A percentile compares a stretch with the other conserved stretches of the same genome.
phyloP scores from a whole-genome alignment of 495 filamentous ascomycete genomes.

The Podospora anserina region DNA sequence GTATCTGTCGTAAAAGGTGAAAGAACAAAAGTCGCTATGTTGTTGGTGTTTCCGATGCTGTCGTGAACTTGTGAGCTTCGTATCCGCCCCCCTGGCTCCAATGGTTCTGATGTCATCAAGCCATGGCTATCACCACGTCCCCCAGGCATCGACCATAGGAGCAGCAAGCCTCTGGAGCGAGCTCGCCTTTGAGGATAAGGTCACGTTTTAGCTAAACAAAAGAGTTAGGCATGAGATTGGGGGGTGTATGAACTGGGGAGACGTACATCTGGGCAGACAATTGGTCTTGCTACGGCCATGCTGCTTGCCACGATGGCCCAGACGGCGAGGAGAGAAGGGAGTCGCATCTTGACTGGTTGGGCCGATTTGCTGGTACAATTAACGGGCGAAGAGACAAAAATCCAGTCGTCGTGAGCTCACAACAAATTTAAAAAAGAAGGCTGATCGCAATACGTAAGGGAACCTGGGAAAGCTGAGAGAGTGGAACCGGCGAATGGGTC shows the following conservation, averaged over 20 bases:
- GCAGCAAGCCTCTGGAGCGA: constrained; percentile 48
- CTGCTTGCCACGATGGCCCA: constrained; percentile 18
- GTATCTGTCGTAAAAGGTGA: neutral
- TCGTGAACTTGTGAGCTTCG: neutral
- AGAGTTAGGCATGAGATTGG: constrained; percentile 10
- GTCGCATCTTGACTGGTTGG: neutral
- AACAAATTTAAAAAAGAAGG: neutral
- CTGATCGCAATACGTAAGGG: neutral
- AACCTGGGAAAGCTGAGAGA: neutral
- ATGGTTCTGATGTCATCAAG: constrained; percentile 10
- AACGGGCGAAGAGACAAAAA: neutral
- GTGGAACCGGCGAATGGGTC: neutral
- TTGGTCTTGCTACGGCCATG: constrained; percentile 28
- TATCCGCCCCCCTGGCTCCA: neutral
- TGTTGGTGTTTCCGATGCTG: neutral
- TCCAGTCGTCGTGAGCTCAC: neutral
- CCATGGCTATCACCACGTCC: constrained; percentile 45
- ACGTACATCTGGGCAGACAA: constrained; percentile 40
- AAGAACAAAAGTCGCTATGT: neutral
- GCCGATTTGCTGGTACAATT: neutral
- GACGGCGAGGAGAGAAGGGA: constrained; percentile 16
- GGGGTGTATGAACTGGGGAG: neutral
- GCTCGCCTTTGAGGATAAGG: constrained; percentile 43
- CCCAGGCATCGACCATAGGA: constrained; percentile 48
- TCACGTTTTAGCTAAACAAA: constrained; percentile 43